Evolutionary conservation across 2,329 filamentous ascomycete genomes (phyloP).

Genomic region (Aspergillus viridinutans): DNA sequence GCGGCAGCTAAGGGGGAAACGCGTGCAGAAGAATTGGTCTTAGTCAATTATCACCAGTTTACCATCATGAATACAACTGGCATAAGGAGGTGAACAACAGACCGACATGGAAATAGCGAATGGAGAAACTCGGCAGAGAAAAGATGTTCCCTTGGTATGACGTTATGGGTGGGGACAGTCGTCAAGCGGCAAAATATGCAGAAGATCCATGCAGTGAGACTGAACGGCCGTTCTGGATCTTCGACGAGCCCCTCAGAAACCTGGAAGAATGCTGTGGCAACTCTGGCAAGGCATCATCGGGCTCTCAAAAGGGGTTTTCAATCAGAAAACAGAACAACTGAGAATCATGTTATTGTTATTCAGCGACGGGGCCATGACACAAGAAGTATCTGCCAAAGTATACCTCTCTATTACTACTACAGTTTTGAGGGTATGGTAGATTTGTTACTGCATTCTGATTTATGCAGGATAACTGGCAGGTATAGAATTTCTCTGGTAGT

Average conservation of each 20-base stretch:
- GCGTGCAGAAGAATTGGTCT: constrained; percentile 12
- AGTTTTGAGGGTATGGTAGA: background rate
- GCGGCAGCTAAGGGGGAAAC: background rate
- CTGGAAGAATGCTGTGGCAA: background rate
- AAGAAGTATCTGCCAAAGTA: background rate
- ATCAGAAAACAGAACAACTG: background rate
- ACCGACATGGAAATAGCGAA: constrained; percentile 12
- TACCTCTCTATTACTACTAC: background rate
- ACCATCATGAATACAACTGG: constrained; percentile 13
- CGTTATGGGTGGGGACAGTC: constrained; percentile 17
- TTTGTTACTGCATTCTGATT: too few relatives aligned
- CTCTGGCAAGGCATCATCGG: background rate
- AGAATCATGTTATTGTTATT: background rate
- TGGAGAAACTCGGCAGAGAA: constrained; percentile 19
- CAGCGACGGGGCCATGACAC: background rate
- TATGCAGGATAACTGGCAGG: too few relatives aligned
- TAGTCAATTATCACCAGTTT: constrained; percentile 18
- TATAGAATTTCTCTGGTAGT: too few relatives aligned
- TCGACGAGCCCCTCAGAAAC: background rate
- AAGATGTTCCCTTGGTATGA: constrained; percentile 28
- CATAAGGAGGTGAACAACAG: constrained; percentile 10
- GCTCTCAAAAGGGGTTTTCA: background rate
- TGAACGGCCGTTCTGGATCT: background rate
- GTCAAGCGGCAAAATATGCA: constrained; percentile 6
- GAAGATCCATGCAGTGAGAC: background rate